phyloP scores from a whole-genome alignment of 371 early-diverging fungal genomes.

The Syncephalastrum contaminatum region DNA sequence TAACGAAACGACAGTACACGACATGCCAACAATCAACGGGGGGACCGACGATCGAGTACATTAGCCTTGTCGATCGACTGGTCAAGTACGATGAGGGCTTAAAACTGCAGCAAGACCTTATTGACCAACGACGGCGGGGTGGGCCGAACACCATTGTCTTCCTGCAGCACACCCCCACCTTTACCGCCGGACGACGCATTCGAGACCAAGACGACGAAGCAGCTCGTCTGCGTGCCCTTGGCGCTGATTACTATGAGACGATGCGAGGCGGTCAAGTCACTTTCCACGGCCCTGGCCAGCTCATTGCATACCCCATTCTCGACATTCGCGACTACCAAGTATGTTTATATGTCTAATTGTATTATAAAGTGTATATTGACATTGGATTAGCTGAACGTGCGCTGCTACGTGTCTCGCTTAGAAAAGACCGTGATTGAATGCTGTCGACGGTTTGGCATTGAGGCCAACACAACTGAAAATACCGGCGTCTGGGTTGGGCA shows the following conservation, averaged over 20 bases:
- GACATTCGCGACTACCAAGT: conserved; percentile 70
- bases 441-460: conserved; percentile 64
- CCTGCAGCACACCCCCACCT: conserved; percentile 87
- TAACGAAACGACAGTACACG: too few relatives aligned
- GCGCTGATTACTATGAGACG: conserved; percentile 82
- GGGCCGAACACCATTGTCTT: conserved; percentile 66
- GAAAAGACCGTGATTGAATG: conserved; percentile 78
- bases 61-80: conserved; percentile 11
- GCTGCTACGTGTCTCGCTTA: conserved; percentile 78
- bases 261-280: conserved; percentile 94
- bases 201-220: conserved; percentile 61
- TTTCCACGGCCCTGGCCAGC: conserved; percentile 97
- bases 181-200: conserved; percentile 89
- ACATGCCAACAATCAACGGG: too few relatives aligned
- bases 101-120: conserved; percentile 53
- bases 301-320: conserved; percentile 94
- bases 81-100: conserved; percentile 60
- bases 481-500: conserved; percentile 88
- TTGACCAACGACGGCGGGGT: conserved; percentile 40
- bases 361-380: too few relatives aligned
- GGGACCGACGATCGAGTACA: conserved; percentile 15
- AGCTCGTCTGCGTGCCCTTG: conserved; percentile 51
- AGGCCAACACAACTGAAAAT: conserved; percentile 68
- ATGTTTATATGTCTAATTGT: conserved; percentile 7
- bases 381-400: conserved; percentile 70